Evolutionary conservation across 495 filamentous ascomycete species (phyloP).

Genomic region (Penicillium parvum): DNA sequence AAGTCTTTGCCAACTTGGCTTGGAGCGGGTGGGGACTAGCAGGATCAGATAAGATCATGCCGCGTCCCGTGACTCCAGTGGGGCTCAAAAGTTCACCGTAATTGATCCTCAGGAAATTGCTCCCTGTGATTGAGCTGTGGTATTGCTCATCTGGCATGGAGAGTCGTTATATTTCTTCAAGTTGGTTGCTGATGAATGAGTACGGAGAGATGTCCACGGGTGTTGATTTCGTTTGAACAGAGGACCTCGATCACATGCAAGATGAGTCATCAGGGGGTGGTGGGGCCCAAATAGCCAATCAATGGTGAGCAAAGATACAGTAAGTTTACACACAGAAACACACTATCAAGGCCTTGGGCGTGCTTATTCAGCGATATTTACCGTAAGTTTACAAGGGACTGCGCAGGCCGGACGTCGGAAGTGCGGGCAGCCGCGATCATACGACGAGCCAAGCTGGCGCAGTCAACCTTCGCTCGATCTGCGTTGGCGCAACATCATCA

Average conservation of each 20-base stretch:
- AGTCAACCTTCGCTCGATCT: conserved; percentile 1
- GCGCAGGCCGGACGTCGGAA: conserved; percentile 31
- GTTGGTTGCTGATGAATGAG: too few relatives aligned
- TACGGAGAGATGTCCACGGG: too few relatives aligned
- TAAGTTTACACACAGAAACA: background rate
- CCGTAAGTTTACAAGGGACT: conserved; percentile 4
- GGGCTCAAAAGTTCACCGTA: too few relatives aligned
- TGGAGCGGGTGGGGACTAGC: conserved; percentile 18
- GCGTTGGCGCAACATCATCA: conserved; percentile 1
- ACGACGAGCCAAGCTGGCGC: conserved; percentile 26
- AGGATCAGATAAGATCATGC: conserved; percentile 31
- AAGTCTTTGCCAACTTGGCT: too few relatives aligned
- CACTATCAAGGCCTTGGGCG: background rate
- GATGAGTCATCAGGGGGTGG: conserved; percentile 16
- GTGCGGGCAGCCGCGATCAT: conserved; percentile 40
- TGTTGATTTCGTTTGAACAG: too few relatives aligned
- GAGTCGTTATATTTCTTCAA: too few relatives aligned
- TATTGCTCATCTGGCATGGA: too few relatives aligned
- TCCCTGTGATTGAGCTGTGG: too few relatives aligned
- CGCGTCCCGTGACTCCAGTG: conserved; percentile 2
- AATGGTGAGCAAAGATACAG: conserved; percentile 13
- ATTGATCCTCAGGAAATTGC: too few relatives aligned
- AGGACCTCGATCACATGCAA: conserved; percentile 15
- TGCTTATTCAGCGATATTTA: conserved; percentile 1
- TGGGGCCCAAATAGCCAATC: background rate